Evolutionary conservation across 2,329 filamentous ascomycete species (phyloP).

Genomic region (Diaporthe amygdali): DNA sequence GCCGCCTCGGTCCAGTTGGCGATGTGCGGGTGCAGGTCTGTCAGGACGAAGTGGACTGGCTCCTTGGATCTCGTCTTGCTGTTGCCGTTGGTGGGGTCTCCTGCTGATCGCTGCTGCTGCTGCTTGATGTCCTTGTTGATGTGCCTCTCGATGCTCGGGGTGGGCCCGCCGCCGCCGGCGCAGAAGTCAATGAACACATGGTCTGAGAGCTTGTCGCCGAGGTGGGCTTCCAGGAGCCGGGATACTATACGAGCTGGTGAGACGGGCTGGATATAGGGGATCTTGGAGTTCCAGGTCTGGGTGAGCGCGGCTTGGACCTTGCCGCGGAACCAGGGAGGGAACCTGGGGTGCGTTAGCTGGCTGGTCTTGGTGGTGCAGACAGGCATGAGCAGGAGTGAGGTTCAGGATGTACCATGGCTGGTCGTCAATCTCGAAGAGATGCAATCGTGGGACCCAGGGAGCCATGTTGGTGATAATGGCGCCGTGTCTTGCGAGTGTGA

Average conservation of each 20-base stretch:
- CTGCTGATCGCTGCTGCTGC: conserved; percentile 2
- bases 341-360: conserved; percentile 49
- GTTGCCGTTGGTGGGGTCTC: conserved; percentile 35
- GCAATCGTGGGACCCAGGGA: conserved; percentile 60
- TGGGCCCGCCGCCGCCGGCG: conserved; percentile 75
- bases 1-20: conserved; percentile 62
- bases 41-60: conserved; percentile 64
- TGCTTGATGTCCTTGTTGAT: conserved; percentile 50
- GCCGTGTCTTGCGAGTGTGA: not conserved
- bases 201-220: conserved; percentile 50
- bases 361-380: not conserved
- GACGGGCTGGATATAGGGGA: conserved; percentile 61
- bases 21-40: conserved; percentile 69
- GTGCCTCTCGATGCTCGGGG: conserved; percentile 64
- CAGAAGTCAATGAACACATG: conserved; percentile 79
- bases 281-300: conserved; percentile 63
- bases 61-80: conserved; percentile 14
- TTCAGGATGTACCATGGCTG: conserved; percentile 60
- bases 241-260: conserved; percentile 68
- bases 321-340: conserved; percentile 67
- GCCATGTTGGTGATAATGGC: conserved; percentile 41
- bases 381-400: not conserved
- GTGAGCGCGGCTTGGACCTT: conserved; percentile 70
- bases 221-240: conserved; percentile 55
- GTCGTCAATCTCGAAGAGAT: conserved; percentile 72